phyloP scores from a whole-genome alignment of 768 basidiomycete genomes.

The Favolaschia claudopus region DNA sequence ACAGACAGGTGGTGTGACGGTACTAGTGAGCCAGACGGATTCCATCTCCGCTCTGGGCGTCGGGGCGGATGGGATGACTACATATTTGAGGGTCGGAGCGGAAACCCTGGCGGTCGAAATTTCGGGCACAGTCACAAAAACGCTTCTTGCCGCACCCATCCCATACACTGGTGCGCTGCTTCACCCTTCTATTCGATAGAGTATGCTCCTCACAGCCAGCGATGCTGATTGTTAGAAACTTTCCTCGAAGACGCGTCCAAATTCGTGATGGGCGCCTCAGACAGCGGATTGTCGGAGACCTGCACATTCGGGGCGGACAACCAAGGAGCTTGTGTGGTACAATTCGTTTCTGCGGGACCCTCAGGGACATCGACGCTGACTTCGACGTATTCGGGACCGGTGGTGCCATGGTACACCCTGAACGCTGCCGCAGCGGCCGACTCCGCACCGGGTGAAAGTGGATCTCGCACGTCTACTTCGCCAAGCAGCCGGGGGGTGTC shows the following conservation, averaged over 20 bases:
- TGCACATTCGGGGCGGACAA: constrained; percentile 10
- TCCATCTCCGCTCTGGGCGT: constrained; percentile 10
- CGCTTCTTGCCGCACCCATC: not conserved
- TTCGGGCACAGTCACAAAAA: constrained; percentile 5
- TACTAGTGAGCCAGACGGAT: not conserved
- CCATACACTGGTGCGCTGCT: constrained; percentile 3
- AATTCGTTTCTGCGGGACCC: not conserved
- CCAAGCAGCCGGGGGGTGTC: not conserved
- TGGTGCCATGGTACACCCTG: constrained; percentile 12
- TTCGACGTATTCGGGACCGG: constrained; percentile 4
- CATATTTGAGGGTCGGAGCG: constrained; percentile 10
- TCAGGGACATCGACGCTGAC: not conserved
- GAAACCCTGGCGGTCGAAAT: constrained; percentile 15
- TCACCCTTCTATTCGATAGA: not conserved
- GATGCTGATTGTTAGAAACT: not conserved
- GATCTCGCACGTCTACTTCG: not conserved
- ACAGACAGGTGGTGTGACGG: not conserved
- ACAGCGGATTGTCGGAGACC: constrained; percentile 1
- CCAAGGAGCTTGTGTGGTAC: not conserved
- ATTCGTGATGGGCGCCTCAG: not conserved
- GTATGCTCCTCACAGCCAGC: not conserved
- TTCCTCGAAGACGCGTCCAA: constrained; percentile 13
- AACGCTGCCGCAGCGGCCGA: constrained; percentile 5
- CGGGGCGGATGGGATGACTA: constrained; percentile 16
- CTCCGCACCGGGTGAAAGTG: not conserved